Evolutionary conservation across 768 basidiomycete genomes (phyloP).

Genomic region (Pholiota conissans): DNA sequence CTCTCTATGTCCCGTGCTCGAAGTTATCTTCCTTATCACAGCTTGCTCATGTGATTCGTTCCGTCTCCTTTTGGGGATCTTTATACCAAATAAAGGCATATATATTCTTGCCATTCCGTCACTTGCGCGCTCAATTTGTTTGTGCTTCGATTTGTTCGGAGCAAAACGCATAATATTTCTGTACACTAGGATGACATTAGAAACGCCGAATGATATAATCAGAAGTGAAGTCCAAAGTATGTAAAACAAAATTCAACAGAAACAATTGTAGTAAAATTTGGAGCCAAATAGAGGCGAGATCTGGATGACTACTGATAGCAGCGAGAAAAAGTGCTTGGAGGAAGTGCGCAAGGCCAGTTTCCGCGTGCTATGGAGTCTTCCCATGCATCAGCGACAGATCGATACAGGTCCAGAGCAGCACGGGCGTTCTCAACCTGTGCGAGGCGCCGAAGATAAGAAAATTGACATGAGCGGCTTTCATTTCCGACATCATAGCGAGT

Average conservation of each 20-base stretch:
- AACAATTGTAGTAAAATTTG: neutral
- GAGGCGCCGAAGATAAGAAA: slow-evolving; percentile 1
- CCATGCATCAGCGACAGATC: slow-evolving; percentile 65
- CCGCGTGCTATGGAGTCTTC: slow-evolving; percentile 56
- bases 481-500: slow-evolving; percentile 9
- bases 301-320: slow-evolving; percentile 56
- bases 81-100: slow-evolving; percentile 30
- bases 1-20: neutral
- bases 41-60: slow-evolving; percentile 4
- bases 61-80: slow-evolving; percentile 32
- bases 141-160: neutral
- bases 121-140: no score
- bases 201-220: neutral
- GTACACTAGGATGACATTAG: neutral
- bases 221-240: neutral
- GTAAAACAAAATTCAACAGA: neutral
- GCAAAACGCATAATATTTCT: neutral
- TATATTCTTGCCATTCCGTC: neutral
- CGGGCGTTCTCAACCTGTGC: slow-evolving; percentile 76
- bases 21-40: neutral
- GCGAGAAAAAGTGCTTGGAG: slow-evolving; percentile 78
- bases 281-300: slow-evolving; percentile 4
- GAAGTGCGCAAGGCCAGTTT: slow-evolving; percentile 76
- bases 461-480: slow-evolving; percentile 11
- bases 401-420: slow-evolving; percentile 52